phyloP scores from a whole-genome alignment of 371 early-diverging fungal species.

The Parasitella parasitica region DNA sequence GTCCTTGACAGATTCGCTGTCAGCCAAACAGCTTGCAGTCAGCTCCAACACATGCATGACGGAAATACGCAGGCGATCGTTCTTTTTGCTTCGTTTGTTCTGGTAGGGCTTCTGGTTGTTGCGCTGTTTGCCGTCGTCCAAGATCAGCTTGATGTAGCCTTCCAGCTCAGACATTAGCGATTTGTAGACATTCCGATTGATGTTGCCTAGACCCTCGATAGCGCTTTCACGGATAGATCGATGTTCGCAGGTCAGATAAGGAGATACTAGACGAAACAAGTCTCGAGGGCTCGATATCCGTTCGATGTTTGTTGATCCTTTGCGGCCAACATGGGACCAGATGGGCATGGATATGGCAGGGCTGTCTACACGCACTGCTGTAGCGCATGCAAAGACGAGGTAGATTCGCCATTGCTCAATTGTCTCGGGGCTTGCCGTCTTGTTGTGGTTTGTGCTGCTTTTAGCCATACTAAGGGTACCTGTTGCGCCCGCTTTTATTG shows the following conservation, averaged over 20 bases:
- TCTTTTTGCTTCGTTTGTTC: slow-evolving; percentile 62
- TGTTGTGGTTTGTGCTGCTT: slow-evolving; percentile 29
- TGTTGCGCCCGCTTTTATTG: slow-evolving; percentile 34
- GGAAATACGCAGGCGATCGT: slow-evolving; percentile 76
- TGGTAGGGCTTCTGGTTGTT: slow-evolving; percentile 60
- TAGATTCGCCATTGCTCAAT: slow-evolving; percentile 82
- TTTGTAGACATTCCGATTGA: slow-evolving; percentile 69
- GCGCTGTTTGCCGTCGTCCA: slow-evolving; percentile 68
- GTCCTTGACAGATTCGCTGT: slow-evolving; percentile 59
- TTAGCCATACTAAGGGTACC: slow-evolving; percentile 50
- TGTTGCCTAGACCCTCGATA: slow-evolving; percentile 69
- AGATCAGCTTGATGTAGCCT: slow-evolving; percentile 56
- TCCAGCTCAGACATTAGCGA: slow-evolving; percentile 69
- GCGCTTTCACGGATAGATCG: slow-evolving; percentile 70
- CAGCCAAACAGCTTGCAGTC: slow-evolving; percentile 67
- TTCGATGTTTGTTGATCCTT: slow-evolving; percentile 50
- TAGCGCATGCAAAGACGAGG: slow-evolving; percentile 69
- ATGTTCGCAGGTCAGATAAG: slow-evolving; percentile 73
- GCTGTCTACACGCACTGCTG: slow-evolving; percentile 46
- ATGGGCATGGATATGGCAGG: slow-evolving; percentile 22
- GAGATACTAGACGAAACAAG: slow-evolving; percentile 60
- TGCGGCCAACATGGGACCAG: slow-evolving; percentile 55
- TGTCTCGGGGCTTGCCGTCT: slow-evolving; percentile 56
- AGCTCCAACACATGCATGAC: slow-evolving; percentile 73
- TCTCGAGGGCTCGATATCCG: slow-evolving; percentile 61